Base-by-base conservation (phyloP, 2,329 filamentous ascomycete genomes). In the Colletotrichum siamense region DNA sequence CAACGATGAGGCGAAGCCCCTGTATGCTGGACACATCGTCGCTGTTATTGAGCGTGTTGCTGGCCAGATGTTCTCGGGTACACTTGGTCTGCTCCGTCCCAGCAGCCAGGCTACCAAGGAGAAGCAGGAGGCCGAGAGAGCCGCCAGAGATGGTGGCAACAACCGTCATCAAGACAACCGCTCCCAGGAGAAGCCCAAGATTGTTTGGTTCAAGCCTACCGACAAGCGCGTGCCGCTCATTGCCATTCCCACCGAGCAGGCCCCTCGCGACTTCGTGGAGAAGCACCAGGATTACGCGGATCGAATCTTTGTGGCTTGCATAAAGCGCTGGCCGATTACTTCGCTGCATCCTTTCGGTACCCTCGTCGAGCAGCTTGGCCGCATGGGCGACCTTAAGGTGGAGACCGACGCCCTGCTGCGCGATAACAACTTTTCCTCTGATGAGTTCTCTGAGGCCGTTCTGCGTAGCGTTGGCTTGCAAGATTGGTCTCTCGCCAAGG, bases 141-240 rank as follows among this genome's bases (percentile, higher is more conserved):
- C 95, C 79, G 96, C 96, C 80, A 94, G 96, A 80, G 96, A 99
- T 83, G 96, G 96, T 78, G 91, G 89, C 79, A 90, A 91, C 79
- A 87, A 88, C 70, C 93, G 94, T 78, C 91, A 93, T 69, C 93
- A 97, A 79, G 95, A 96, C 77, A 93, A 94, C 79, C 95, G 96
- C 70, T 92, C 95, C 78, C 96, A 98, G 84, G 97, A 99, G 79
- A 98, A 98, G 87, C 97, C 97, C 78, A 99, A 99, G 92, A 99
- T 99, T 86, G 97, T 99, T 57, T 99, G 97, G 97, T 99, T 99
- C 89, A 99, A 99, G 90, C 97, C 97, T 75, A 99, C 97, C 2
- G 97, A 99, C 87, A 99, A 99, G 91, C 95, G 97, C 83, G 97
- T 99, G 64, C 97, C 97, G 66, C 90, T 99, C 79, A 99, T 99